These are phyloP conservation scores for Coprinopsis cinerea DNA, from an alignment of 768 basidiomycete species.

Conservation along the genomic window DNA sequence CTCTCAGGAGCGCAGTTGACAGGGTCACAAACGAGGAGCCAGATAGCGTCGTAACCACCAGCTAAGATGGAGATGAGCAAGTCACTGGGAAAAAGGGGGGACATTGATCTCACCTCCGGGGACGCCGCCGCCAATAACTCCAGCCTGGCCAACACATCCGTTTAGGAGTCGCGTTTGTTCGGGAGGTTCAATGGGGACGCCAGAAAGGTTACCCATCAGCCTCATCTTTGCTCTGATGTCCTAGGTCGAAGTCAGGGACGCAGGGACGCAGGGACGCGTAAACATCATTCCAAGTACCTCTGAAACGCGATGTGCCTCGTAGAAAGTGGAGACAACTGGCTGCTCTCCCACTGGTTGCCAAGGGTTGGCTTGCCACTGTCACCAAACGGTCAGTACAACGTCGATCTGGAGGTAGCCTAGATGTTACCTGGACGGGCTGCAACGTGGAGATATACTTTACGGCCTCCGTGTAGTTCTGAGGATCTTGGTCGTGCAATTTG, in stretches of 20 bases:
- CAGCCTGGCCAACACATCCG: conserved; percentile 66
- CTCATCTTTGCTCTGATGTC: conserved; percentile 76
- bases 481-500: conserved; percentile 40
- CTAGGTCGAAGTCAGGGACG: conserved; percentile 30
- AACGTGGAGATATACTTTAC: conserved; percentile 59
- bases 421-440: conserved; percentile 49
- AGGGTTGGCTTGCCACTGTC: conserved; percentile 58
- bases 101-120: conserved; percentile 73
- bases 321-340: conserved; percentile 49
- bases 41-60: conserved; percentile 96
- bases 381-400: background rate
- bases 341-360: conserved; percentile 38
- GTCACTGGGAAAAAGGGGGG: background rate
- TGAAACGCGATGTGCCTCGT: conserved; percentile 48
- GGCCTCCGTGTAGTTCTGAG: conserved; percentile 44
- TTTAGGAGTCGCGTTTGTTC: conserved; percentile 84
- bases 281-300: conserved; percentile 38
- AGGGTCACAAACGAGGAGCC: conserved; percentile 79
- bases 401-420: background rate
- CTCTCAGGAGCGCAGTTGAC: conserved; percentile 37
- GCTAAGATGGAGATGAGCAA: conserved; percentile 41
- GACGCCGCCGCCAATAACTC: conserved; percentile 91
- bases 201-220: conserved; percentile 69
- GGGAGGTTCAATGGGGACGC: conserved; percentile 85
- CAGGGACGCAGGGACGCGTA: background rate